Percentiles rank a stretch among this genome's conserved stretches.
Conservation (phyloP, 78 protist genomes). For the slime mould (Dictyostelium discoideum) region DNA sequence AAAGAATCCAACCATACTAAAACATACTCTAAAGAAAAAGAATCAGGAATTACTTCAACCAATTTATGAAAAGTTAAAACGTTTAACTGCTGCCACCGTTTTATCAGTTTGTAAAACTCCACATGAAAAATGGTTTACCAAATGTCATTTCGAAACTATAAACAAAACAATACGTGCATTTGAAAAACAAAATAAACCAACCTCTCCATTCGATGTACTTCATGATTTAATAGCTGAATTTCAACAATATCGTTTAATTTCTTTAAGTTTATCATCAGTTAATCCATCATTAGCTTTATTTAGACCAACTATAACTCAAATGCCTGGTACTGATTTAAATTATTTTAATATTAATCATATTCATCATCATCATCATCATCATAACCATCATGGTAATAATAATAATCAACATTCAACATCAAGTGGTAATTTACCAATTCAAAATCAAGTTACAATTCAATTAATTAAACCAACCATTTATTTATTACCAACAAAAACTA, state of each 20-base stretch:
- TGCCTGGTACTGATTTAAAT: conserved; percentile 61
- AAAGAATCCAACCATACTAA: background rate
- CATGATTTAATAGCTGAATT: conserved; percentile 45
- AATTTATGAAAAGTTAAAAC: conserved; percentile 7
- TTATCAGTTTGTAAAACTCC: conserved; percentile 26
- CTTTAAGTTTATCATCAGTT: background rate
- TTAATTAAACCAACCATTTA: conserved; percentile 45
- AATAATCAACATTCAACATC: background rate
- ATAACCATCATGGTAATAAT: background rate
- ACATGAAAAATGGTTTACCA: conserved; percentile 69
- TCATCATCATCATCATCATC: no score
- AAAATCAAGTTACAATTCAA: conserved; percentile 3
- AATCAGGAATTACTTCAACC: conserved; percentile 17
- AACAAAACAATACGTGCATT: conserved; percentile 13
- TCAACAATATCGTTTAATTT: background rate
- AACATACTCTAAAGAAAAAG: background rate
- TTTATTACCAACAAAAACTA: conserved; percentile 92
- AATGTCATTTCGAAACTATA: conserved; percentile 31
- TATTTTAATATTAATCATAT: background rate
- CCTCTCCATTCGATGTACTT: conserved; percentile 22
- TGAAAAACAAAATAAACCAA: conserved; percentile 50
- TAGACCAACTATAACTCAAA: conserved; percentile 3
- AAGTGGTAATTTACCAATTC: background rate
- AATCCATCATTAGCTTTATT: conserved; percentile 35
- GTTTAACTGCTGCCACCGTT: conserved; percentile 17